These are phyloP conservation scores for Plasmodium gaboni DNA, from an alignment of 169 alveolate species.

Conservation along the genomic window DNA sequence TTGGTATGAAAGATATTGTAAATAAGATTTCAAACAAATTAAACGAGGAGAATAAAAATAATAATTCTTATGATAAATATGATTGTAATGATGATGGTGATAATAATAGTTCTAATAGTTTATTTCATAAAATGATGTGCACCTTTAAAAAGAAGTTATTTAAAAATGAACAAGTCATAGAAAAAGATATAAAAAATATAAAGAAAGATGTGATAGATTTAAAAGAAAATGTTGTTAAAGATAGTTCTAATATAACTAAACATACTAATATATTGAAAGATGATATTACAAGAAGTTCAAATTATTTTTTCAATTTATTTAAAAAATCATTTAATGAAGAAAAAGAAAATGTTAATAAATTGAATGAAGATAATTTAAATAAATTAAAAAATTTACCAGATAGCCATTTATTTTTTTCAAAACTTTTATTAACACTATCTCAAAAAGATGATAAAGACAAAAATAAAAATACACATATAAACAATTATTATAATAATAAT, in stretches of 20 bases:
- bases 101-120: not conserved
- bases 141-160: not conserved
- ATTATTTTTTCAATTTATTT: conserved; percentile 7
- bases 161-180: conserved; percentile 11
- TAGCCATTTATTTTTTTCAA: conserved; percentile 18
- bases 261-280: conserved; percentile 33
- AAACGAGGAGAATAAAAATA: not conserved
- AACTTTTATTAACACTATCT: not conserved
- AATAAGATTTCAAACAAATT: no score
- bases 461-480: not conserved
- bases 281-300: conserved; percentile 26
- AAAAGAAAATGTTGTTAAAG: conserved; percentile 24
- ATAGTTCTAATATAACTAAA: conserved; percentile 1
- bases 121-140: conserved; percentile 6
- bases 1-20: no score
- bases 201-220: conserved; percentile 8
- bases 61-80: not conserved
- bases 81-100: not conserved
- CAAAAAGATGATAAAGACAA: not conserved
- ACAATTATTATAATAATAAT: no score
- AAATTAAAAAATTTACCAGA: conserved; percentile 26
- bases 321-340: conserved; percentile 34
- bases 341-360: conserved; percentile 8
- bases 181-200: not conserved
- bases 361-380: conserved; percentile 23